These are phyloP conservation scores for Zygosaccharomyces sapae DNA, from an alignment of 1,139 yeast species.

Conservation along the genomic window DNA sequence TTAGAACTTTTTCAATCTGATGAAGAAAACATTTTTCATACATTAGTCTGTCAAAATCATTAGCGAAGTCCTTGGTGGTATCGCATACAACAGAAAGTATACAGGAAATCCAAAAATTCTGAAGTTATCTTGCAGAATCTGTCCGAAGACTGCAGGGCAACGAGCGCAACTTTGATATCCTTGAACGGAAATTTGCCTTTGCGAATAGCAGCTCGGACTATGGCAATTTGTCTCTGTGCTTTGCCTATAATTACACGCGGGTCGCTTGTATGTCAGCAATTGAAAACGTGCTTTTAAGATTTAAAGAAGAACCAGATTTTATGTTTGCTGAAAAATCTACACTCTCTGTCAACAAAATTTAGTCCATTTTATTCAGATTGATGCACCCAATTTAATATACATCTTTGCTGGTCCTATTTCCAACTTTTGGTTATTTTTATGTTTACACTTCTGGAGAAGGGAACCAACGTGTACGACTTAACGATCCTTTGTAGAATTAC, in stretches of 20 bases:
- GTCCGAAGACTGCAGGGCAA: constrained; percentile 3
- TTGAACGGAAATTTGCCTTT: too few species aligned
- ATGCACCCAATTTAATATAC: neutral
- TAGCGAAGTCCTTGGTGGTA: neutral
- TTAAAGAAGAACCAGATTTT: too few species aligned
- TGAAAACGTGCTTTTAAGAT: neutral
- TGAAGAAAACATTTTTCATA: constrained; percentile 3
- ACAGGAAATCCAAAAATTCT: constrained; percentile 9
- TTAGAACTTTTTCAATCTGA: constrained; percentile 4
- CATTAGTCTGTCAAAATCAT: constrained; percentile 15
- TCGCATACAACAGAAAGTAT: constrained; percentile 14
- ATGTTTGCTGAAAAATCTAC: neutral
- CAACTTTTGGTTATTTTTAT: too few species aligned
- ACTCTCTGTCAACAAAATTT: neutral
- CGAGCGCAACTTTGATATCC: neutral
- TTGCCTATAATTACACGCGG: neutral
- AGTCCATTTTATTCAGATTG: neutral
- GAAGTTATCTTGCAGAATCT: neutral
- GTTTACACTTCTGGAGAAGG: too few species aligned
- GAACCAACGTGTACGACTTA: neutral
- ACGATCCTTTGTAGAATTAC: neutral
- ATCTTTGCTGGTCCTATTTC: neutral
- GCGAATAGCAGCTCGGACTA: too few species aligned
- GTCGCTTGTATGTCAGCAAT: neutral
- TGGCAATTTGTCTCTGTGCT: constrained; percentile 3